phyloP scores from a whole-genome alignment of 2,329 filamentous ascomycete genomes.

The Shiraia bambusicola region DNA sequence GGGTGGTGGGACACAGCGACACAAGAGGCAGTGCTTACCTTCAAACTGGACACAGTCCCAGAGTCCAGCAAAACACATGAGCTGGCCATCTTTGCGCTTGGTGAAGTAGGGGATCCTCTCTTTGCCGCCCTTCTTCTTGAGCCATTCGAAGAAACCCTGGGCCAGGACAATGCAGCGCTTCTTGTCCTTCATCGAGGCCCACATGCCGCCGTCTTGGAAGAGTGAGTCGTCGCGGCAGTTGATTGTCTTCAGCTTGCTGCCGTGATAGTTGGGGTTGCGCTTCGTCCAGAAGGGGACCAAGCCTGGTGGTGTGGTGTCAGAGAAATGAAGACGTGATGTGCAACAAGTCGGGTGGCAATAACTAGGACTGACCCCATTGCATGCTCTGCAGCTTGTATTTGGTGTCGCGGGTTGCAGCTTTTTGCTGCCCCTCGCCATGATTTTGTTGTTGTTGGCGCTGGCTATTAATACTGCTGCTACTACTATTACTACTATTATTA shows the following conservation, averaged over 20 bases:
- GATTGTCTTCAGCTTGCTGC: constrained; percentile 80
- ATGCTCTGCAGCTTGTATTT: constrained; percentile 86
- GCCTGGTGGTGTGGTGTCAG: constrained; percentile 45
- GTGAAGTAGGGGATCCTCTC: constrained; percentile 85
- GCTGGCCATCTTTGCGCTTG: constrained; percentile 74
- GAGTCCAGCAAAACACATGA: constrained; percentile 88
- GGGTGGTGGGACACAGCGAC: neutral
- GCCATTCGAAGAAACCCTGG: constrained; percentile 96
- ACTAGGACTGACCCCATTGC: constrained; percentile 73
- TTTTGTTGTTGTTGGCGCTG: constrained; percentile 12
- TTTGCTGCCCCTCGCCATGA: constrained; percentile 1
- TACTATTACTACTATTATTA: constrained; percentile 62
- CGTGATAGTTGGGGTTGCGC: constrained; percentile 74
- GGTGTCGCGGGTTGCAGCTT: constrained; percentile 39
- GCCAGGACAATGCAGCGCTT: constrained; percentile 87
- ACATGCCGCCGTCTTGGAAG: constrained; percentile 75
- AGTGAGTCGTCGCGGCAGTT: constrained; percentile 93
- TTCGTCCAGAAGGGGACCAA: constrained; percentile 94
- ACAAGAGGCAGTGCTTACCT: constrained; percentile 49
- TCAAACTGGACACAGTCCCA: constrained; percentile 89
- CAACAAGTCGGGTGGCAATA: constrained; percentile 1
- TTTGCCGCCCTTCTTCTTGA: constrained; percentile 73
- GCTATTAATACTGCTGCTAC: no score
- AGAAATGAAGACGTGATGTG: neutral
- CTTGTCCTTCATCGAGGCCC: constrained; percentile 84